These are phyloP conservation scores for Tricladium varicosporioides DNA, from an alignment of 2,329 filamentous ascomycete genomes.

Conservation along the genomic window DNA sequence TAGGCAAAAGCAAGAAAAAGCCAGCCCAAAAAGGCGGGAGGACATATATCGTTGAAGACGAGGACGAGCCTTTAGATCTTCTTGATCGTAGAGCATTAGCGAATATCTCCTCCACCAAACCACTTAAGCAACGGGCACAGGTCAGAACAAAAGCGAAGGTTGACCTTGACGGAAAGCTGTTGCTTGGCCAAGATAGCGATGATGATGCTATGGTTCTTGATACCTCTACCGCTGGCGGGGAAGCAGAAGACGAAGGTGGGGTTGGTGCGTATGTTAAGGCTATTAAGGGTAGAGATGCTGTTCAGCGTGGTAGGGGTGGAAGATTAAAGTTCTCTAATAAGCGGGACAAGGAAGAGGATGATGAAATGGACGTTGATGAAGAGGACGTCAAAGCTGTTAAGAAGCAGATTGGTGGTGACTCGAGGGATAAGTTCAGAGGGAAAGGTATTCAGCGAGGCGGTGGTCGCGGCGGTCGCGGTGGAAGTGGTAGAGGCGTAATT, in stretches of 20 bases:
- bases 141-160: conserved; percentile 59
- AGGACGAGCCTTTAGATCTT: conserved; percentile 91
- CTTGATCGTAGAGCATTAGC: conserved; percentile 85
- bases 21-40: conserved; percentile 58
- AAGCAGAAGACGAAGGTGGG: conserved; percentile 47
- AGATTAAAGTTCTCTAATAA: conserved; percentile 72
- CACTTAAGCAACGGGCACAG: conserved; percentile 57
- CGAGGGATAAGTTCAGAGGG: conserved; percentile 34
- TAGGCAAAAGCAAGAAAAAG: conserved; percentile 46
- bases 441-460: conserved; percentile 33
- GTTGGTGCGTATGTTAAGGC: conserved; percentile 70
- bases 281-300: conserved; percentile 64
- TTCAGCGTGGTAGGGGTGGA: conserved; percentile 62
- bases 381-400: conserved; percentile 50
- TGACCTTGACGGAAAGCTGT: conserved; percentile 77
- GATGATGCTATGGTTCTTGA: conserved; percentile 65
- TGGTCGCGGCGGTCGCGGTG: conserved; percentile 39
- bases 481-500: conserved; percentile 48
- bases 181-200: conserved; percentile 61
- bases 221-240: conserved; percentile 41
- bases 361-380: conserved; percentile 49
- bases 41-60: conserved; percentile 89
- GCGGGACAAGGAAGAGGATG: conserved; percentile 52
- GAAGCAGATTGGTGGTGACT: conserved; percentile 39
- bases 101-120: conserved; percentile 90